Percentiles rank a stretch among this genome's conserved stretches.
Conservation (phyloP, 805 yeast genomes). For the Lipomyces lipofer region DNA sequence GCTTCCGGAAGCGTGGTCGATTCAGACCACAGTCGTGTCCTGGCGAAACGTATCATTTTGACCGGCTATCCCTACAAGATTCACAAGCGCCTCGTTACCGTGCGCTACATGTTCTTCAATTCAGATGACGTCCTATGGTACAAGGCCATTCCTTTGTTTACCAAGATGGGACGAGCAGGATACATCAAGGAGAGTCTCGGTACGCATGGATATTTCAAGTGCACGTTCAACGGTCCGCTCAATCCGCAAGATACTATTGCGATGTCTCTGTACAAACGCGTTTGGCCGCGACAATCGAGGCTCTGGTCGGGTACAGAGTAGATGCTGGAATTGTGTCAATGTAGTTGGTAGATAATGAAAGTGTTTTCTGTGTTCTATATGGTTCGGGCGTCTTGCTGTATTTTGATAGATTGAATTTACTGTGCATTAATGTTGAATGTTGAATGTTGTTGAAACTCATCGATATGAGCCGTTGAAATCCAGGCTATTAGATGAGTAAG, state of each 20-base stretch:
- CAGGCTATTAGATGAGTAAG: too few relatives aligned
- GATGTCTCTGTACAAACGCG: constrained; percentile 90
- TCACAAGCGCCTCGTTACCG: constrained; percentile 86
- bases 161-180: constrained; percentile 91
- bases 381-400: not conserved
- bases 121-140: constrained; percentile 84
- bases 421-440: too few relatives aligned
- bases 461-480: too few relatives aligned
- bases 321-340: not conserved
- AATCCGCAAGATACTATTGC: constrained; percentile 91
- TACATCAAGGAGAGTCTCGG: constrained; percentile 94
- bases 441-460: too few relatives aligned
- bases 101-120: constrained; percentile 96
- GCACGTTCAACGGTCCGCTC: constrained; percentile 86
- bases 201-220: constrained; percentile 97
- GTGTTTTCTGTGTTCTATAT: not conserved
- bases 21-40: constrained; percentile 77
- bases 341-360: not conserved
- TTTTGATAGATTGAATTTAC: too few relatives aligned
- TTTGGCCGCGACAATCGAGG: constrained; percentile 69
- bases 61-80: constrained; percentile 96
- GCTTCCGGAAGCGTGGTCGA: constrained; percentile 91
- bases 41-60: constrained; percentile 83
- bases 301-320: constrained; percentile 18
- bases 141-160: constrained; percentile 88